A percentile compares a stretch with the other conserved stretches of the same genome.
phyloP scores from a whole-genome alignment of 2,329 filamentous ascomycete species.

The Colletotrichum lindemuthianum region DNA sequence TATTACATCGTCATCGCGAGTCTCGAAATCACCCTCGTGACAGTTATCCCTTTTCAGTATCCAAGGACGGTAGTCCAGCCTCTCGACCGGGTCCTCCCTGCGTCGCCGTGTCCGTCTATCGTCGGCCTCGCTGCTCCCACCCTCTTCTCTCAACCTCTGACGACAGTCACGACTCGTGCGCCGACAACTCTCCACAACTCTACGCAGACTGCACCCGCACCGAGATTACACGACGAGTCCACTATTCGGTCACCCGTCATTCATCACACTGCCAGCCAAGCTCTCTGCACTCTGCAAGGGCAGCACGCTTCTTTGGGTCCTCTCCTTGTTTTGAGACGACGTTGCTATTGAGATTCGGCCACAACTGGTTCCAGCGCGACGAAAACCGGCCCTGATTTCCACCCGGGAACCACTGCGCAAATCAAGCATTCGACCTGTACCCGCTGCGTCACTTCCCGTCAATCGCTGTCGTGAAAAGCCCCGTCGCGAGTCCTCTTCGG shows the following conservation, averaged over 20 bases:
- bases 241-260: background rate
- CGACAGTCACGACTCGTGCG: constrained; percentile 30
- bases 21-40: constrained; percentile 31
- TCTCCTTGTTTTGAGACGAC: constrained; percentile 4
- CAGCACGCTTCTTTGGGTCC: constrained; percentile 1
- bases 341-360: constrained; percentile 1
- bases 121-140: constrained; percentile 11
- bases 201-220: constrained; percentile 27
- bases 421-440: constrained; percentile 22
- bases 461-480: constrained; percentile 21
- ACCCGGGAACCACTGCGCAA: constrained; percentile 10
- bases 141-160: constrained; percentile 27
- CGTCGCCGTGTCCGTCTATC: background rate
- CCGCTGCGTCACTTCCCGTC: constrained; percentile 28
- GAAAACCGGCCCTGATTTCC: constrained; percentile 11
- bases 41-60: constrained; percentile 14
- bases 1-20: constrained; percentile 22
- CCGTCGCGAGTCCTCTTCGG: constrained; percentile 22
- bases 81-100: constrained; percentile 17
- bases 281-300: constrained; percentile 19
- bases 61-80: constrained; percentile 16
- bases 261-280: background rate
- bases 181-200: constrained; percentile 28
- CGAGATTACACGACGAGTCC: constrained; percentile 18
- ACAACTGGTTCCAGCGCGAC: constrained; percentile 12